These are phyloP conservation scores for Graphilbum sp. DNA, from an alignment of 2,329 filamentous ascomycete genomes.

Conservation along the genomic window DNA sequence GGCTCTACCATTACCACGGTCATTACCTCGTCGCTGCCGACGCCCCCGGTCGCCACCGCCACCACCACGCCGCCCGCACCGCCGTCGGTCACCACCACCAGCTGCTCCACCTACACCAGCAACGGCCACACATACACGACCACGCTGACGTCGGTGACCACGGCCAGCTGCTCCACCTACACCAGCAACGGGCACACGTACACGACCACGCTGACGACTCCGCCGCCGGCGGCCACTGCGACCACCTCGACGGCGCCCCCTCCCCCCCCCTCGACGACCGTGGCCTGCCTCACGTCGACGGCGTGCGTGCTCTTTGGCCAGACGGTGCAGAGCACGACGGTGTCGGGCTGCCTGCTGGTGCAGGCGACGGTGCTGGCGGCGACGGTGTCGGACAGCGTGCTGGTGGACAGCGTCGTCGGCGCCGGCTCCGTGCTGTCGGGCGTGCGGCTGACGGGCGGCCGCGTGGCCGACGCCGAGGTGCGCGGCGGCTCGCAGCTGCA, in stretches of 20 bases:
- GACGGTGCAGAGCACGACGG: conserved; percentile 6
- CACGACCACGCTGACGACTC: too few relatives aligned
- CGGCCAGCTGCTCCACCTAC: background rate
- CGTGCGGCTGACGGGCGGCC: conserved; percentile 9
- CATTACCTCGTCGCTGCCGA: background rate
- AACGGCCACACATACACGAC: background rate
- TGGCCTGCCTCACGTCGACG: conserved; percentile 3
- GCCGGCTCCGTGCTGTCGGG: conserved; percentile 3
- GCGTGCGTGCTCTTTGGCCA: conserved; percentile 8
- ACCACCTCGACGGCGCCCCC: background rate
- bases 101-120: background rate
- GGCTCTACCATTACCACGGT: background rate
- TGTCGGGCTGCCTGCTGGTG: conserved; percentile 8
- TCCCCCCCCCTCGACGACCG: background rate
- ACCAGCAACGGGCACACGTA: background rate
- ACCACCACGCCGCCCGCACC: background rate
- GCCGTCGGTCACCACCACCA: background rate
- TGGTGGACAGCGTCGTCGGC: conserved; percentile 7
- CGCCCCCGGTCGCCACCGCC: background rate
- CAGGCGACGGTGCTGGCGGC: conserved; percentile 5
- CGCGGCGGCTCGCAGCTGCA: conserved; percentile 3
- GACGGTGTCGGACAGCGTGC: conserved; percentile 5
- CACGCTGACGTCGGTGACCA: background rate
- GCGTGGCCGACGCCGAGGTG: conserved; percentile 2
- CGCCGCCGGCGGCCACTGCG: background rate